Conservation (phyloP, 441 rosid species). For the Croton setiger region DNA sequence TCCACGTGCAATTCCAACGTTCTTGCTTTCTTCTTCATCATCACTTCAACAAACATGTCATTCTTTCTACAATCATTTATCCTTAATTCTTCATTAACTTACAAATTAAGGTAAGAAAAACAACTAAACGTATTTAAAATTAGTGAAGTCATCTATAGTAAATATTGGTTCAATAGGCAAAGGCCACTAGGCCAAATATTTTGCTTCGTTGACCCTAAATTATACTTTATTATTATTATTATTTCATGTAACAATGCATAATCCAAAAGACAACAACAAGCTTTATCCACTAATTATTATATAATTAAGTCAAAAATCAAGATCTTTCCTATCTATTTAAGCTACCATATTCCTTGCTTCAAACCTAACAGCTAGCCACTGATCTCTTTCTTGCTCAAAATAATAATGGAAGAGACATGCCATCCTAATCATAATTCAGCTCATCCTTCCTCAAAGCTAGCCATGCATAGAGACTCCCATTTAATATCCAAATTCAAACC, state of each 20-base stretch:
- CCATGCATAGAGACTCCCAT: slow-evolving; percentile 30
- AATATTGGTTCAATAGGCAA: not conserved
- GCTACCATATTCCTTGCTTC: not conserved
- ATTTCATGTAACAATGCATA: not conserved
- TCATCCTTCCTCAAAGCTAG: slow-evolving; percentile 19
- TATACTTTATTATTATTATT: not conserved
- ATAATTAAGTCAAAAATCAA: not conserved
- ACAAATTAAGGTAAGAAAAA: too few relatives aligned
- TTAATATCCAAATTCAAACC: slow-evolving; percentile 35
- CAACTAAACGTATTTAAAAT: too few relatives aligned
- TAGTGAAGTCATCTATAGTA: too few relatives aligned
- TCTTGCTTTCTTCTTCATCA: not conserved
- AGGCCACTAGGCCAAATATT: slow-evolving; percentile 5
- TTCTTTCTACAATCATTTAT: not conserved
- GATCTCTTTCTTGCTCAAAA: not conserved
- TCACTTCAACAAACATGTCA: not conserved
- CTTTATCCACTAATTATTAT: not conserved
- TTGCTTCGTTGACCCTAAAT: slow-evolving; percentile 14
- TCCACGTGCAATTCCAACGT: not conserved
- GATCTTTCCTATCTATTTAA: slow-evolving; percentile 6
- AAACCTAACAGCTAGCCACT: not conserved
- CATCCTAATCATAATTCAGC: slow-evolving; percentile 10
- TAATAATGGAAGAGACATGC: not conserved
- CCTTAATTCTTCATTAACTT: not conserved
- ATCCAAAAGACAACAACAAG: slow-evolving; percentile 12